These are phyloP conservation scores for Lentinula sp. DNA, from an alignment of 768 basidiomycete species.

Conservation along the genomic window DNA sequence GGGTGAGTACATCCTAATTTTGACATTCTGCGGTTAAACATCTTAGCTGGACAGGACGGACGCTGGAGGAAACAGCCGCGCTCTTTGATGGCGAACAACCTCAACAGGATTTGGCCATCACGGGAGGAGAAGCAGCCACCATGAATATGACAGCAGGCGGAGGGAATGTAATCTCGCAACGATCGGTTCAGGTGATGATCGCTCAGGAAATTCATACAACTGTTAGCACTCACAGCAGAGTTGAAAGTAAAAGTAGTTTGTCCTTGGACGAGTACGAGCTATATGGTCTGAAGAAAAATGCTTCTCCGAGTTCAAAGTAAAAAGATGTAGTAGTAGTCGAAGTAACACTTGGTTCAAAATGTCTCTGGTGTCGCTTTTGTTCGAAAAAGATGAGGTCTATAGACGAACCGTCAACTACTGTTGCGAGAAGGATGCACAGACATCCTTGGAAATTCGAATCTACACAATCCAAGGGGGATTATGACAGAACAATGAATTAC, in stretches of 20 bases:
- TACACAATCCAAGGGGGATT: too few relatives aligned
- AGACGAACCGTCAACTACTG: too few relatives aligned
- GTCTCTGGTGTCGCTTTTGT: not conserved
- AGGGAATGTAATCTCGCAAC: not conserved
- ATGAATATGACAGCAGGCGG: conserved; percentile 15
- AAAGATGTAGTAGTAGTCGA: not conserved
- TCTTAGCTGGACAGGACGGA: conserved; percentile 33
- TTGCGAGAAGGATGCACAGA: too few relatives aligned
- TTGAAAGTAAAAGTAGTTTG: not conserved
- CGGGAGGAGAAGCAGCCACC: conserved; percentile 44
- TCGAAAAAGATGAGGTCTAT: too few relatives aligned
- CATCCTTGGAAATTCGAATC: too few relatives aligned
- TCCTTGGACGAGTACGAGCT: not conserved
- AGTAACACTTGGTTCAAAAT: not conserved
- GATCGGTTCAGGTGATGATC: not conserved
- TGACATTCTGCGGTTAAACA: not conserved
- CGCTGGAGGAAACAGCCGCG: conserved; percentile 68
- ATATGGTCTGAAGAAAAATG: not conserved
- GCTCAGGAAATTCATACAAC: not conserved
- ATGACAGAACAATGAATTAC: too few relatives aligned
- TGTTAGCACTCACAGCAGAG: not conserved
- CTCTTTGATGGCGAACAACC: conserved; percentile 61
- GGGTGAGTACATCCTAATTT: conserved; percentile 27
- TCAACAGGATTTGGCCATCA: conserved; percentile 34
- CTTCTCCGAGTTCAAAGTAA: not conserved